Conservation (phyloP, 2,329 filamentous ascomycete genomes). For the Epichloe coenophiala region DNA sequence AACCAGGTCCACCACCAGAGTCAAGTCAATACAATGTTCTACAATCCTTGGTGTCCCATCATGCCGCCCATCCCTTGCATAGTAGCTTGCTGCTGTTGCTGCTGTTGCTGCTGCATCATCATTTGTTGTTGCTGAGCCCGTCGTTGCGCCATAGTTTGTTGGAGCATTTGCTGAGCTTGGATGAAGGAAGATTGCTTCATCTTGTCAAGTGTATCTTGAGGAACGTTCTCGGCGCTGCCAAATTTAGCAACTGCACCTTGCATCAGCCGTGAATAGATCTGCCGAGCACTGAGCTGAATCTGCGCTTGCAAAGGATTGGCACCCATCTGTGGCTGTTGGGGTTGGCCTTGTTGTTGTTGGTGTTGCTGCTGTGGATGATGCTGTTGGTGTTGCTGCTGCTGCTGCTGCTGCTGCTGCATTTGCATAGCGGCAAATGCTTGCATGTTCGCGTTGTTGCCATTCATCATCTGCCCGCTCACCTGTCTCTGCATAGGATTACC, state of each 20-base stretch:
- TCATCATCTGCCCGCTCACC: slow-evolving; percentile 27
- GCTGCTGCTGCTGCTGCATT: slow-evolving; percentile 16
- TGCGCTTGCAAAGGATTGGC: slow-evolving; percentile 18
- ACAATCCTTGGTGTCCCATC: slow-evolving; percentile 39
- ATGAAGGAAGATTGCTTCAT: slow-evolving; percentile 29
- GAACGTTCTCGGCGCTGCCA: slow-evolving; percentile 31
- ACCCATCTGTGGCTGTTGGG: slow-evolving; percentile 18
- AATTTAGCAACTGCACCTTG: slow-evolving; percentile 19
- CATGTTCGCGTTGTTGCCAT: slow-evolving; percentile 24
- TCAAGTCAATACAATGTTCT: slow-evolving; percentile 7
- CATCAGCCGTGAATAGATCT: slow-evolving; percentile 28
- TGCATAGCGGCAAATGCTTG: slow-evolving; percentile 26
- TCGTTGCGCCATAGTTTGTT: slow-evolving; percentile 19
- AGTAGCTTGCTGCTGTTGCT: slow-evolving; percentile 18
- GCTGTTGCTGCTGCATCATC: slow-evolving; percentile 21
- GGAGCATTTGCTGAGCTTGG: slow-evolving; percentile 24
- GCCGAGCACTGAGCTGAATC: slow-evolving; percentile 19
- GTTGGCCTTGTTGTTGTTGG: slow-evolving; percentile 15
- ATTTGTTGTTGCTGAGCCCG: slow-evolving; percentile 19
- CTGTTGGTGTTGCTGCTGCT: slow-evolving; percentile 15
- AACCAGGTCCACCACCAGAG: background rate
- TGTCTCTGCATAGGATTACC: slow-evolving; percentile 25
- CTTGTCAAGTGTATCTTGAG: slow-evolving; percentile 28
- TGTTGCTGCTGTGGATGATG: slow-evolving; percentile 12
- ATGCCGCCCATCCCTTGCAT: slow-evolving; percentile 42